phyloP scores from a whole-genome alignment of 768 basidiomycete species.

The Tricholoma terreum region DNA sequence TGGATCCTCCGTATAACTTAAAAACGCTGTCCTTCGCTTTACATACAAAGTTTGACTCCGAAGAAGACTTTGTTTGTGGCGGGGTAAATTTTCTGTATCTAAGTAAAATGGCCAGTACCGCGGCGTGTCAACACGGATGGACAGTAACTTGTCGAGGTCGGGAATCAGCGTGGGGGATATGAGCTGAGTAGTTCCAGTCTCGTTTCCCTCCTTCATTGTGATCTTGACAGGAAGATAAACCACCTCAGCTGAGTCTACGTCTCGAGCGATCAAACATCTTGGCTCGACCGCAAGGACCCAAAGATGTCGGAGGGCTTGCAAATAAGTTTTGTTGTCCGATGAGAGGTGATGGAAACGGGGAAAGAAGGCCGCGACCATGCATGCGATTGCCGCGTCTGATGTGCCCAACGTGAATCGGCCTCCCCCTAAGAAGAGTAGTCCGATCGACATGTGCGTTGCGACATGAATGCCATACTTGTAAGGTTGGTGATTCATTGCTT shows the following conservation, averaged over 20 bases:
- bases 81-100: constrained; percentile 64
- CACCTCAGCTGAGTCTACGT: constrained; percentile 87
- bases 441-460: constrained; percentile 86
- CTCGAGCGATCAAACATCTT: constrained; percentile 84
- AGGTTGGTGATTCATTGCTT: constrained; percentile 54
- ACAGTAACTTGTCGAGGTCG: constrained; percentile 75
- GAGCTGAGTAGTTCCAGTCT: constrained; percentile 66
- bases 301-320: constrained; percentile 91
- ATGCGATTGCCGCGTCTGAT: constrained; percentile 88
- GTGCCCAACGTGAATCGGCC: constrained; percentile 91
- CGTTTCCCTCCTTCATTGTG: constrained; percentile 64
- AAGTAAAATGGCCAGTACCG: constrained; percentile 94
- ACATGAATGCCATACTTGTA: constrained; percentile 89
- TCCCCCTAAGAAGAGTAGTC: constrained; percentile 89
- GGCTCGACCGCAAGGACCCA: constrained; percentile 98
- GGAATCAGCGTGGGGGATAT: constrained; percentile 94
- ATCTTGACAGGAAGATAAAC: constrained; percentile 93
- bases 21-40: constrained; percentile 87
- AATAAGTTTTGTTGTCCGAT: constrained; percentile 84
- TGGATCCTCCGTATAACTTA: constrained; percentile 93
- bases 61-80: constrained; percentile 68
- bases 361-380: constrained; percentile 87
- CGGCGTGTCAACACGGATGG: constrained; percentile 88
- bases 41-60: constrained; percentile 84
- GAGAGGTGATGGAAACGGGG: constrained; percentile 80